phyloP scores from a whole-genome alignment of 495 filamentous ascomycete genomes.

The Podospora conica region DNA sequence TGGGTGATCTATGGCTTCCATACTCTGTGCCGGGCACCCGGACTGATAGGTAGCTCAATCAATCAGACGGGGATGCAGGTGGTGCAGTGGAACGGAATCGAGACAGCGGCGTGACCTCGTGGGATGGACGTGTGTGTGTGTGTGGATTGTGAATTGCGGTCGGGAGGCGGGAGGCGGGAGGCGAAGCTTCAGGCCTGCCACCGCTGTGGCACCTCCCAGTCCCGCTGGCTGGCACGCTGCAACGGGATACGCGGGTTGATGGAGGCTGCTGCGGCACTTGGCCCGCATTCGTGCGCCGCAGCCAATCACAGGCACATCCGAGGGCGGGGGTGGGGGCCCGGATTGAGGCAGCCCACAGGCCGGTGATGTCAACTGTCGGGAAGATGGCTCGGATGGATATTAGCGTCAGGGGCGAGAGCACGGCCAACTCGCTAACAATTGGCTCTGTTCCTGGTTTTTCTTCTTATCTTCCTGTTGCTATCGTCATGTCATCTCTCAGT shows the following conservation, averaged over 20 bases:
- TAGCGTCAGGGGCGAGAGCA: not conserved
- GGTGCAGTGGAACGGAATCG: too few relatives aligned
- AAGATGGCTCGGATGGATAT: too few relatives aligned
- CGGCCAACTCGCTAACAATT: not conserved
- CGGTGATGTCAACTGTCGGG: not conserved
- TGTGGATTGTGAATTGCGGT: not conserved
- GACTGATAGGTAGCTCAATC: not conserved
- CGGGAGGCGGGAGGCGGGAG: not conserved
- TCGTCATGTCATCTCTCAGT: not conserved
- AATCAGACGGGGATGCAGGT: not conserved
- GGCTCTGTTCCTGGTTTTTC: too few relatives aligned
- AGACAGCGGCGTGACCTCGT: not conserved
- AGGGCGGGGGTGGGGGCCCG: not conserved
- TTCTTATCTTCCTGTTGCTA: not conserved
- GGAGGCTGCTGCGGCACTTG: not conserved
- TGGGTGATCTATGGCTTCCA: slow-evolving; percentile 11
- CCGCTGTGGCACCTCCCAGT: too few relatives aligned
- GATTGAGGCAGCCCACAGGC: not conserved
- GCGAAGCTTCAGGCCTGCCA: not conserved
- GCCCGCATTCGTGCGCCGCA: too few relatives aligned
- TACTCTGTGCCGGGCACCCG: slow-evolving; percentile 6
- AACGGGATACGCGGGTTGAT: not conserved
- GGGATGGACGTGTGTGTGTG: not conserved
- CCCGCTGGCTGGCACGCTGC: too few relatives aligned
- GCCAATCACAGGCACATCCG: not conserved